Evolutionary conservation across 2,329 filamentous ascomycete species (phyloP), one percentile per base, ranked within the genome.

Genomic region (Colletotrichum australisinense): DNA sequence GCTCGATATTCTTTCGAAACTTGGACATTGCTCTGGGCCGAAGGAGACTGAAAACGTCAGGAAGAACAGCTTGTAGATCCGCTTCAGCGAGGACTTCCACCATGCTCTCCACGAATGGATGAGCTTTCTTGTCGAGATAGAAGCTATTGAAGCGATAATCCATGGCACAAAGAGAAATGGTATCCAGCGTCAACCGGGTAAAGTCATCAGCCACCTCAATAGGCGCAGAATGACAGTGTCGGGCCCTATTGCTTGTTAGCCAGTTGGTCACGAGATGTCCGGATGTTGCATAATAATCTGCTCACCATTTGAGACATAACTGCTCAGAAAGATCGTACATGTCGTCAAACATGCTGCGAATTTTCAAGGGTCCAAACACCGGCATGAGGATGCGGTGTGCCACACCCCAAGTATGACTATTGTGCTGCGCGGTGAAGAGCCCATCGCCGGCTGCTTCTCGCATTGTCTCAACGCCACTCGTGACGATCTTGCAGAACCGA

Each of bases 91-190:
- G 83, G 57, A 92, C 87, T 11, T 85, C 85, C 4, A 85, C 84
- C 92, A 94, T 93, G 60, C 90, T 87, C 58, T 85, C 80, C 24
- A 92, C 85, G 77, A 95, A 95, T 0, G 93, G 92, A 76, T 95
- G 93, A 93, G 83, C 7, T 19, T 68, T 56, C 38, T 19, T 19
- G 90, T 85, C 11, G 82, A 81, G 6, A 75, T 92, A 92, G 79
- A 90, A 91, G 0, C 85, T 88, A 78, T 92, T 92, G 83, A 92
- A 92, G 1, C 90, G 86, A 67, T 84, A 88, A 12, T 85, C 86
- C 86, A 90, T 89, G 4, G 86, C 80, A 75, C 89, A 90, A 5
- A 93, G 83, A 1, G 88, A 90, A 28, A 93, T 87, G 0, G 90
- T 89, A 77, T 93, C 91, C 3, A 93, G 83, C 0, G 90, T 88